Percentiles rank a stretch among this genome's conserved stretches.
These are phyloP conservation scores for Barbarea vulgaris DNA, from an alignment of 345 rosid genomes.

Conservation along the genomic window DNA sequence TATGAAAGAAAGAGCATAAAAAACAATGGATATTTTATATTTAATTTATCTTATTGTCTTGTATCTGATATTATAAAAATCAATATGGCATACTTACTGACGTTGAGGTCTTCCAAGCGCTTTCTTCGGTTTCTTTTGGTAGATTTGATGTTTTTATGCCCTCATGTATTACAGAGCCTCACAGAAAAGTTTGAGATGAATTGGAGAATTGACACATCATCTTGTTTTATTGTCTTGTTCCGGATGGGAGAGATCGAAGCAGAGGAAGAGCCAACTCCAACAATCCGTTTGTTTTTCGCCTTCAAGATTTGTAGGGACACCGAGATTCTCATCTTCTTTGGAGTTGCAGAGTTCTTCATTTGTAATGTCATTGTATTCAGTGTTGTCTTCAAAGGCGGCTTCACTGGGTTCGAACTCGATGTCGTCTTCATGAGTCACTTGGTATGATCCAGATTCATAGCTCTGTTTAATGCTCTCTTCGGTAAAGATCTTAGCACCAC, in stretches of 20 bases:
- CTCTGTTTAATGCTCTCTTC: neutral
- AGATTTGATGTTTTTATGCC: too few species aligned
- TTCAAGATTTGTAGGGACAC: neutral
- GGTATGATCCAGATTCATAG: neutral
- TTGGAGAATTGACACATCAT: neutral
- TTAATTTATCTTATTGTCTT: too few species aligned
- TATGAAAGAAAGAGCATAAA: too few species aligned
- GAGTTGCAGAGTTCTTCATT: neutral
- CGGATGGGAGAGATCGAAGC: neutral
- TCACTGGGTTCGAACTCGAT: neutral
- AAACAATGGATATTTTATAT: too few species aligned
- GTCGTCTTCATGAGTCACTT: neutral
- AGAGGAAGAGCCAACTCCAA: conserved; percentile 13
- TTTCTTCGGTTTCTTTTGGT: too few species aligned
- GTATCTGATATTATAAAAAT: too few species aligned
- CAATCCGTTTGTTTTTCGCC: neutral
- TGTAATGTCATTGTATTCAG: neutral
- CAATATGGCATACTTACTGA: too few species aligned
- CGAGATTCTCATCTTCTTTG: neutral
- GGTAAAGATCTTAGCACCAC: neutral
- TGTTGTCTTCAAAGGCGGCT: neutral
- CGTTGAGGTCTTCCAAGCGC: too few species aligned
- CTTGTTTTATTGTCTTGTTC: neutral
- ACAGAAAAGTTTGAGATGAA: too few species aligned
- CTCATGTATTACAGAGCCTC: too few species aligned